Base-by-base conservation (phyloP, 192 early-diverging fungal genomes). In the Spizellomyces sp. region DNA sequence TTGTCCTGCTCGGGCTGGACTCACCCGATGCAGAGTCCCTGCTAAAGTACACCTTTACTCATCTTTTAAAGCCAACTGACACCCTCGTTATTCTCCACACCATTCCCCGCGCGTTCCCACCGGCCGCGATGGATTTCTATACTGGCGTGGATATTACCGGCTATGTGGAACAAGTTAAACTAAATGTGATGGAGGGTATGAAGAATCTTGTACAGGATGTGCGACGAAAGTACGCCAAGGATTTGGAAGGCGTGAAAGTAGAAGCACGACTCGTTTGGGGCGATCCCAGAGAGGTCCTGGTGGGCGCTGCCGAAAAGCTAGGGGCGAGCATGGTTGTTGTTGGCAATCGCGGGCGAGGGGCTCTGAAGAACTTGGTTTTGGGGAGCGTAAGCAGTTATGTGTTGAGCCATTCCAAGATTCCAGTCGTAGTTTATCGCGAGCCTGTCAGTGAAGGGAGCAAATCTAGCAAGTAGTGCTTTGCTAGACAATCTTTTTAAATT, bases 261-360 rank as follows among this genome's bases (percentile, higher is more conserved):
- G 54, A 56, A 56, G 54, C n/a, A 22, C 54, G 54, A 6, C 22
- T 56, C n/a, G 54, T 56, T n/a, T 56, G 22, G n/a, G 54, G 54
- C n/a, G 54, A 56, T 56, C n/a, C 54, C n/a, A 56, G 54, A 7
- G 54, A 56, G 5, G 54, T 56, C n/a, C 54, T 56, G n/a, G n/a
- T n/a, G n/a, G n/a, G 22, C 4, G 54, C n/a, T 6, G 54, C 54
- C 5, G 54, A 56, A 4, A 6, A 6, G 22, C 54, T 56, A 19
- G n/a, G 54, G 6, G 54, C 54, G n/a, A 56, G n/a, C 22, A 56
- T 56, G 54, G n/a, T 56, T 56, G 7, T 56, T 56, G n/a, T 56
- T 56, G 54, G 54, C 54, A 19, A n/a, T n/a, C 54, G 54, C n/a
- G 54, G 54, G 5, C 54, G 54, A 56, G 54, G 54, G 6, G 22